These are phyloP conservation scores for Celoporthe dispersa DNA, from an alignment of 2,329 filamentous ascomycete genomes.

Conservation along the genomic window DNA sequence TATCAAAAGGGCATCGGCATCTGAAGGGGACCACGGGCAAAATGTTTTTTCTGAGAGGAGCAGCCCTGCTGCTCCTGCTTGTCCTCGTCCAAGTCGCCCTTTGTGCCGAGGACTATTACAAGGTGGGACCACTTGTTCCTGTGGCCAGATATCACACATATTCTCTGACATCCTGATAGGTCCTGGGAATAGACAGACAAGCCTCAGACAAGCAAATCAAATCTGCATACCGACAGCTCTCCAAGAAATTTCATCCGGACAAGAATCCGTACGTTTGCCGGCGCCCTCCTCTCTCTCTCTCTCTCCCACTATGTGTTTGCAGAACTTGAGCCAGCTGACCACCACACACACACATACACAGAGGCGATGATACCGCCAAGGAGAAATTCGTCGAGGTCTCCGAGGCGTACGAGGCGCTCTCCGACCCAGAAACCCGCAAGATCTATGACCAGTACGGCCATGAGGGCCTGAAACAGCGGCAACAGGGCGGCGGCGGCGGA, in stretches of 20 bases:
- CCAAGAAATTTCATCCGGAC: slow-evolving; percentile 96
- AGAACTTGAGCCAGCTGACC: slow-evolving; percentile 6
- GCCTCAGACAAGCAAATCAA: slow-evolving; percentile 90
- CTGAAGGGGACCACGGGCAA: slow-evolving; percentile 34
- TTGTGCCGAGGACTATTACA: slow-evolving; percentile 78
- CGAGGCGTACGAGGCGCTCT: slow-evolving; percentile 93
- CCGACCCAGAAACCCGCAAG: slow-evolving; percentile 75
- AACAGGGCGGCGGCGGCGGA: slow-evolving; percentile 65
- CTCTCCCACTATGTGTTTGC: slow-evolving; percentile 7
- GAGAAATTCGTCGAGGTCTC: slow-evolving; percentile 93
- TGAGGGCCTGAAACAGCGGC: slow-evolving; percentile 83
- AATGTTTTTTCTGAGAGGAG: slow-evolving; percentile 56
- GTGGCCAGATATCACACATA: slow-evolving; percentile 6
- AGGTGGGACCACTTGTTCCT: slow-evolving; percentile 47
- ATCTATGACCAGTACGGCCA: slow-evolving; percentile 96
- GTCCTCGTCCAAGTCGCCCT: slow-evolving; percentile 58
- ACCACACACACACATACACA: slow-evolving; percentile 40
- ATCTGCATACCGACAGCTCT: slow-evolving; percentile 86
- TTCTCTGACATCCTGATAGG: slow-evolving; percentile 47
- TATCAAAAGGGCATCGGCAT: neutral
- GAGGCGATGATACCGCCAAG: slow-evolving; percentile 77
- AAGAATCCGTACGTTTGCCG: slow-evolving; percentile 81
- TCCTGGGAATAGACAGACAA: slow-evolving; percentile 78
- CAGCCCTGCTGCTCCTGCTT: slow-evolving; percentile 56
- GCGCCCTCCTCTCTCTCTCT: slow-evolving; percentile 17